These are phyloP conservation scores for Exophiala alcalophila DNA, from an alignment of 2,329 filamentous ascomycete species.

Conservation along the genomic window DNA sequence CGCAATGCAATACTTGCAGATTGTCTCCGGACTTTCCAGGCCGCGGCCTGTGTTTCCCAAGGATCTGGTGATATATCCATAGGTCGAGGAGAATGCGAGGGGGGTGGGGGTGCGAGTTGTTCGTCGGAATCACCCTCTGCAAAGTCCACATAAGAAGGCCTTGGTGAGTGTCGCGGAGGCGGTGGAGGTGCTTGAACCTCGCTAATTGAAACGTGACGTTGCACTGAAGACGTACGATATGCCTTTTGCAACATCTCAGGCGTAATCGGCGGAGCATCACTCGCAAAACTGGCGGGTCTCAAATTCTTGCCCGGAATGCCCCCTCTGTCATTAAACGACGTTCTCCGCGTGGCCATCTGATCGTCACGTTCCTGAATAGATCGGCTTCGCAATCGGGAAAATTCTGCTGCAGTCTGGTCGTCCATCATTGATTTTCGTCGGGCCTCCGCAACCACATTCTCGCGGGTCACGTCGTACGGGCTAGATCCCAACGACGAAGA, in stretches of 20 bases:
- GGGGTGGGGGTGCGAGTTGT: slow-evolving; percentile 25
- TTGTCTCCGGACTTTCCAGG: slow-evolving; percentile 22
- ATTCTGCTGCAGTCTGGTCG: slow-evolving; percentile 23
- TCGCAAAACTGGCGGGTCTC: slow-evolving; percentile 21
- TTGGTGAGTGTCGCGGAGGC: slow-evolving; percentile 28
- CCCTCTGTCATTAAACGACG: slow-evolving; percentile 29
- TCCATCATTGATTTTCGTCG: slow-evolving; percentile 25
- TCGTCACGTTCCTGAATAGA: slow-evolving; percentile 18
- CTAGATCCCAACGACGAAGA: slow-evolving; percentile 19
- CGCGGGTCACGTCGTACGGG: slow-evolving; percentile 26
- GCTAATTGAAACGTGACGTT: slow-evolving; percentile 10
- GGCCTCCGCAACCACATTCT: slow-evolving; percentile 5
- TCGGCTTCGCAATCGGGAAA: slow-evolving; percentile 22
- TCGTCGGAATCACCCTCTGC: slow-evolving; percentile 12
- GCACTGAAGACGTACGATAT: slow-evolving; percentile 21
- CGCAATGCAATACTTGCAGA: slow-evolving; percentile 15
- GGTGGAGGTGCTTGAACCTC: slow-evolving; percentile 20
- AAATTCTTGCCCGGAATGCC: slow-evolving; percentile 27
- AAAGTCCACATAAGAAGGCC: slow-evolving; percentile 23
- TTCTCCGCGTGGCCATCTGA: slow-evolving; percentile 5
- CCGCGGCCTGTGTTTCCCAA: slow-evolving; percentile 25
- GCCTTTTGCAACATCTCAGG: slow-evolving; percentile 24
- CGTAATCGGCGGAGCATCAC: slow-evolving; percentile 27
- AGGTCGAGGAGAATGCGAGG: slow-evolving; percentile 29
- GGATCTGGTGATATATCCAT: slow-evolving; percentile 23